phyloP scores from a whole-genome alignment of 768 basidiomycete species.

The Podaxis sp. region DNA sequence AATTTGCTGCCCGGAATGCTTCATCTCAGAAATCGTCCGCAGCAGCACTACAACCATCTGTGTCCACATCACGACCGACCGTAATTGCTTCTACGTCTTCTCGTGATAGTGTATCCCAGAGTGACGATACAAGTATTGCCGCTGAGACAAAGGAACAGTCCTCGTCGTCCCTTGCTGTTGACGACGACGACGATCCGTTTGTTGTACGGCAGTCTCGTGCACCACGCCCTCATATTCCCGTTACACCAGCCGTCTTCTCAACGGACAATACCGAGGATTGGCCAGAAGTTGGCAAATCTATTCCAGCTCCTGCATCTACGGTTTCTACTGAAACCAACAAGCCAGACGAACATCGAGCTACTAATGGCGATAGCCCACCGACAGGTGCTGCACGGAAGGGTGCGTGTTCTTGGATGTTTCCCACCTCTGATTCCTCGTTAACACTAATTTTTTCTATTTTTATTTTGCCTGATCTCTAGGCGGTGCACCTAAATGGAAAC shows the following conservation, averaged over 20 bases:
- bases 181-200: constrained; percentile 7
- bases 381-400: background rate
- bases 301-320: constrained; percentile 5
- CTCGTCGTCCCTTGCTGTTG: constrained; percentile 15
- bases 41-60: constrained; percentile 8
- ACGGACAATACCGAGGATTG: constrained; percentile 10
- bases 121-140: background rate
- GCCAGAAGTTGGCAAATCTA: constrained; percentile 19
- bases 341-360: background rate
- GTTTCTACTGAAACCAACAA: background rate
- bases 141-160: constrained; percentile 18
- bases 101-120: background rate
- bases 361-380: background rate
- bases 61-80: constrained; percentile 1
- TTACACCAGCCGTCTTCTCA: constrained; percentile 1
- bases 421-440: background rate
- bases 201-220: constrained; percentile 3
- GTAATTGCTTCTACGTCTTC: background rate
- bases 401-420: background rate
- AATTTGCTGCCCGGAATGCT: constrained; percentile 20
- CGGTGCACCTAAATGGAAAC: constrained; percentile 5
- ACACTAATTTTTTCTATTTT: background rate
- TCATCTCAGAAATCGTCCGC: background rate
- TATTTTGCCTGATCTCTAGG: background rate
- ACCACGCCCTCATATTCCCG: constrained; percentile 2